Conservation (phyloP, 306 rosid species). For the Boehmeria nivea region DNA sequence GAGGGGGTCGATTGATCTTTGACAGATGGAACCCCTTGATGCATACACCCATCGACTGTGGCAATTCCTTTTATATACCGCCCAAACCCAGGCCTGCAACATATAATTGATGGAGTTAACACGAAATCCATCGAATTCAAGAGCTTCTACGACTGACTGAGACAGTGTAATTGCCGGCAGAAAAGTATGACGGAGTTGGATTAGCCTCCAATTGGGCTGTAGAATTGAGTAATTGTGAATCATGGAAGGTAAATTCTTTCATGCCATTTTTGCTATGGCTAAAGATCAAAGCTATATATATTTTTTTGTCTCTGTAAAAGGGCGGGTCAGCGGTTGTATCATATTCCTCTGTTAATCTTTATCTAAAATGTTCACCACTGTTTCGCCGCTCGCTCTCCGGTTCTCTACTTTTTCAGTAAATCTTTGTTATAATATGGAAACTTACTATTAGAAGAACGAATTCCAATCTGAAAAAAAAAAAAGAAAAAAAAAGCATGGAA, state of each 20-base stretch:
- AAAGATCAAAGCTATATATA: background rate
- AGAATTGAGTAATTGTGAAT: background rate
- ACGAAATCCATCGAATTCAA: background rate
- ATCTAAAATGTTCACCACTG: no score
- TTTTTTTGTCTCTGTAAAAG: no score
- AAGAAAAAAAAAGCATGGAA: no score
- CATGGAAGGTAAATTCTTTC: constrained; percentile 6
- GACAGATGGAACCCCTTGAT: constrained; percentile 84
- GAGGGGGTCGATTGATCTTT: constrained; percentile 91
- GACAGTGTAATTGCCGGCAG: background rate
- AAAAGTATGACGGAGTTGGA: background rate
- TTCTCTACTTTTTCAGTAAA: no score
- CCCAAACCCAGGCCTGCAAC: constrained; percentile 64
- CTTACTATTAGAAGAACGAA: no score
- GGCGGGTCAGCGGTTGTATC: no score
- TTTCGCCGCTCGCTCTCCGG: no score
- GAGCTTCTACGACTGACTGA: background rate
- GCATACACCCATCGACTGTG: constrained; percentile 78
- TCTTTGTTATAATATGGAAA: no score
- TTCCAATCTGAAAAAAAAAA: no score
- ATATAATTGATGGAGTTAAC: constrained; percentile 46
- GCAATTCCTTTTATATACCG: constrained; percentile 71
- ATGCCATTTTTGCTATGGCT: constrained; percentile 2
- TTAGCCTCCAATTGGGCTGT: constrained; percentile 2
- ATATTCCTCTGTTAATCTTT: no score